Evolutionary conservation across 106 monocot genomes (phyloP).

Genomic region (Allium sativum): DNA sequence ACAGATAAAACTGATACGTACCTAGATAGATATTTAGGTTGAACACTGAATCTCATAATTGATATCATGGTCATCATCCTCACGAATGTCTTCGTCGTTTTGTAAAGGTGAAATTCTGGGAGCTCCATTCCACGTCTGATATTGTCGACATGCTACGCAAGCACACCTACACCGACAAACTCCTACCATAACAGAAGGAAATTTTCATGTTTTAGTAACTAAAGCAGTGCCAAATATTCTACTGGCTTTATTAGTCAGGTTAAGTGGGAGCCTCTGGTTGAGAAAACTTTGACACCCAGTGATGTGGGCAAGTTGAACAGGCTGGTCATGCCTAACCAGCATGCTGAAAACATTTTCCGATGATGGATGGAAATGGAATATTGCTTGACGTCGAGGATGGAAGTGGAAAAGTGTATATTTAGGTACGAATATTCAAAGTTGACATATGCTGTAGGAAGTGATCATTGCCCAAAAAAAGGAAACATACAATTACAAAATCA

Average conservation of each 20-base stretch:
- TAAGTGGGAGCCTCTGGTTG: conserved; percentile 21
- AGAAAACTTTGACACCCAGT: conserved; percentile 80
- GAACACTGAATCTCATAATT: no score
- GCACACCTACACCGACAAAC: conserved; percentile 65
- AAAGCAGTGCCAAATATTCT: not conserved
- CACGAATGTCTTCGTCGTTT: no score
- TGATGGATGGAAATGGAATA: no score
- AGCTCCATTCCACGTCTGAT: conserved; percentile 45
- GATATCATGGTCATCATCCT: no score
- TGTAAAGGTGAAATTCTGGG: conserved; percentile 35
- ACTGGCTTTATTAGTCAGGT: conserved; percentile 6
- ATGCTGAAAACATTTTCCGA: conserved; percentile 92
- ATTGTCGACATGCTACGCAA: conserved; percentile 73
- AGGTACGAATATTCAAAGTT: no score
- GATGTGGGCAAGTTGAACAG: conserved; percentile 95
- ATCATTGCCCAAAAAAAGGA: no score
- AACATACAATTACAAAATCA: no score
- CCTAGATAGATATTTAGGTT: no score
- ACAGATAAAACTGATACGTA: no score
- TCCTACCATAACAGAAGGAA: conserved; percentile 31
- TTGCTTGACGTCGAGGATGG: no score
- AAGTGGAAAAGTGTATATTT: no score
- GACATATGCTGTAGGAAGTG: no score
- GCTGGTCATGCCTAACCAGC: conserved; percentile 87
- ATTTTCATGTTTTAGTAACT: not conserved